Base-by-base conservation (phyloP, 768 basidiomycete genomes). In the Glaciozyma martinii region DNA sequence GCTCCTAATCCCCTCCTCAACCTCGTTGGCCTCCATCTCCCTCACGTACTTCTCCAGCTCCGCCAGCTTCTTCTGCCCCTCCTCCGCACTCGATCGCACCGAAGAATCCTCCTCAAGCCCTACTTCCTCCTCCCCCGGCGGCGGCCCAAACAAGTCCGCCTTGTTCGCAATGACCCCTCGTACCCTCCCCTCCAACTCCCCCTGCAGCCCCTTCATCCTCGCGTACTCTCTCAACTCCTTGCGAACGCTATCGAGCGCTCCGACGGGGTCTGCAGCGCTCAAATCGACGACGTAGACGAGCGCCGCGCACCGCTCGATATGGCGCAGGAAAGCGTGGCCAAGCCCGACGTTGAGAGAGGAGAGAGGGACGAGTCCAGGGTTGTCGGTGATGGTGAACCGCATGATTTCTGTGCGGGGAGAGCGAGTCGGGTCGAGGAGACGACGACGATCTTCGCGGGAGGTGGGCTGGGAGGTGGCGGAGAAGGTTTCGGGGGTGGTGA, bases 341-440 rank as follows among this genome's bases (percentile, higher is more conserved):
- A 98, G 82, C 5, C 93, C 95, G 56, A 90, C 85, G 74, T 94
- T 89, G 72, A 90, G 85, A 4, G 90, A 88, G 4, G 92, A 89
- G 19, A 82, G 80, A 13, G 84, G 82, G 62, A 98, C 85, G 53
- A 98, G 84, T 12, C 95, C 95, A 0, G 95, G 95, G 74, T 97
- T 98, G 78, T 99, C 95, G 44, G 92, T 89, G 70, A 99, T 85
- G 19, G 91, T 95, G 80, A 98, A 95, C 15, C 95, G 83, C 75
- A 90, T 86, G 7, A 80, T 77, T 76, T 98, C 93, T 29, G 43
- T 65, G 8, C 59, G 47, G 7, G 44, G 68, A 29, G 27, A 25
- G 53, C 2, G 13, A 15, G 13, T 29, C 15, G 18, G 59, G 29
- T 44, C 42, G 1, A 9, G 44, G 12, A 43, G 67, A 27, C 16